Conservation (phyloP, 1,284 basidiomycete genomes). For the Tranzscheliella williamsii region DNA sequence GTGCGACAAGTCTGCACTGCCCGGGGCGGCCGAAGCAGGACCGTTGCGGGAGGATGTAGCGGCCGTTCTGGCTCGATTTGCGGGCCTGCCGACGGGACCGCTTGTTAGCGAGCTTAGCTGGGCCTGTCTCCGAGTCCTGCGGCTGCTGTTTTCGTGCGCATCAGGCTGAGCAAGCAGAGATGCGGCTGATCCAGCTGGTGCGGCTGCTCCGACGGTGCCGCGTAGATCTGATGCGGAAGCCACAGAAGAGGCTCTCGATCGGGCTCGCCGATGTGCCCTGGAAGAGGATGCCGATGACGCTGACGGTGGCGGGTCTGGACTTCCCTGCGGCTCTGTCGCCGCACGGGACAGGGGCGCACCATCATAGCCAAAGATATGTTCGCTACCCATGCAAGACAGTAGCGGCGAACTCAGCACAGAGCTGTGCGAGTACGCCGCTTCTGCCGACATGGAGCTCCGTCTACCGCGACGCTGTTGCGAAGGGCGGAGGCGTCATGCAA, state of each 20-base stretch:
- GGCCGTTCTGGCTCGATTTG: too few species aligned
- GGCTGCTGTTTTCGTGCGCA: too few species aligned
- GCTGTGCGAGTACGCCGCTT: slow-evolving; percentile 12
- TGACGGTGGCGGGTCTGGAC: neutral
- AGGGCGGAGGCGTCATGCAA: too few species aligned
- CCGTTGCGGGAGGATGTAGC: too few species aligned
- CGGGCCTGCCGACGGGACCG: too few species aligned
- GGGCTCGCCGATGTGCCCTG: slow-evolving; percentile 2
- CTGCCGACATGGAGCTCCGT: neutral
- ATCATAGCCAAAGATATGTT: slow-evolving; percentile 19
- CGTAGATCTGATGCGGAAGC: neutral
- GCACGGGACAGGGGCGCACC: slow-evolving; percentile 1
- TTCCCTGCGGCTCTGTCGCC: neutral
- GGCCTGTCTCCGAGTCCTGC: too few species aligned
- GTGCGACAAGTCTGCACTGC: too few species aligned
- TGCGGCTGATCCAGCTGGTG: too few species aligned
- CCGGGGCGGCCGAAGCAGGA: too few species aligned
- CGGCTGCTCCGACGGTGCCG: too few species aligned
- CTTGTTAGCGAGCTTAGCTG: slow-evolving; percentile 1
- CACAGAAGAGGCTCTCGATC: slow-evolving; percentile 17
- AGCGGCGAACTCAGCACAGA: slow-evolving; percentile 31
- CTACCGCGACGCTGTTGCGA: too few species aligned
- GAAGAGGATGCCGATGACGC: neutral
- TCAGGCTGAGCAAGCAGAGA: too few species aligned
- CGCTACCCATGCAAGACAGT: slow-evolving; percentile 25